Base-by-base conservation (phyloP, 2,329 filamentous ascomycete species). In the Arthrobotrys musiformis region DNA sequence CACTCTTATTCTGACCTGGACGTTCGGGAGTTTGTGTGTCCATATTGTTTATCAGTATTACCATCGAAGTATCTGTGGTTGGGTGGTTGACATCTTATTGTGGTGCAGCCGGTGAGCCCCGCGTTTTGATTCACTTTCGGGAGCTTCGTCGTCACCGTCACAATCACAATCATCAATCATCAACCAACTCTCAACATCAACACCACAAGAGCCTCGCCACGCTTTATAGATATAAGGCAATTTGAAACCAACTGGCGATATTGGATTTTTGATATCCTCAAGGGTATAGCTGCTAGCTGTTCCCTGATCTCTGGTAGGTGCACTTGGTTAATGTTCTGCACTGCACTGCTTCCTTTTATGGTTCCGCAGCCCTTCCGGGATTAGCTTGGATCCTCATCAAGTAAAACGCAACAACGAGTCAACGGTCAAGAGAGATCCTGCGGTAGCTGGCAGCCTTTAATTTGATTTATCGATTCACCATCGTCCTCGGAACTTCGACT, bases 311-410 rank as follows among this genome's bases (percentile, higher is more conserved):
- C 62, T 54, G 42, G 62, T 52, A 48, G 22, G 44, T 50, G 44
- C 37, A 13, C 30, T 35, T 35, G 11, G 30, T 11, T 35, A 6
- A 35, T 35, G 44, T 48, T 24, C 40, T 42, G 46, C 37, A 22
- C 58, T n/a, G 46, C 40, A 19, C 46, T 50, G 35, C 60, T 50
- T 22, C 24, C 40, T 30, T 17, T 66, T 60, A 13, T 58, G 11
- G 70, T 48, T 50, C n/a, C 64, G 22, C 24, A 28, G 56, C 54
- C 19, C 40, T 54, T 74, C 33, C 44, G 11, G 56, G 56, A 19
- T 61, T 46, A 62, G 35, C 46, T 40, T 76, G 72, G 72, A 76
- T 76, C 70, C 70, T 76, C 70, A 66, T 54, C 33, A 22, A 37
- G 19, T 33, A n/a, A n/a, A n/a, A n/a, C n/a, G n/a, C n/a, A n/a